Percentiles rank a stretch among this genome's conserved stretches.
phyloP scores from a whole-genome alignment of 495 filamentous ascomycete species.

The Acidiella bohemica region DNA sequence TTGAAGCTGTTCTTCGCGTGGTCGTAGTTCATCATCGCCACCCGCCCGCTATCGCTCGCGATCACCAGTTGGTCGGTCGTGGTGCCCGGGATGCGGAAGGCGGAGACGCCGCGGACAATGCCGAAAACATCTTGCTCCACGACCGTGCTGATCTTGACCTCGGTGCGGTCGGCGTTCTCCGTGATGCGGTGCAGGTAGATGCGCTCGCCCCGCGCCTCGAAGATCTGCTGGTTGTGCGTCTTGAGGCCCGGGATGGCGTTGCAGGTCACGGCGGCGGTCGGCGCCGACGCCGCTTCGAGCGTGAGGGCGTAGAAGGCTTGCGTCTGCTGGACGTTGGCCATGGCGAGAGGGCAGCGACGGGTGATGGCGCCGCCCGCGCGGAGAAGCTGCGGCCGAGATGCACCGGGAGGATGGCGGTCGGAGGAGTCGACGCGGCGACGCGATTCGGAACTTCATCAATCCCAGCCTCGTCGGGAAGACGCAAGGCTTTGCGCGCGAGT shows the following conservation, averaged over 20 bases:
- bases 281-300: slow-evolving; percentile 74
- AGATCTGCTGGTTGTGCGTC: slow-evolving; percentile 90
- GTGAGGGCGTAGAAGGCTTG: slow-evolving; percentile 65
- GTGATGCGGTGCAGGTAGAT: slow-evolving; percentile 60
- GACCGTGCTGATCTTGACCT: slow-evolving; percentile 72
- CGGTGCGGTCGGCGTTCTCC: slow-evolving; percentile 53
- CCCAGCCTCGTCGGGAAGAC: no score
- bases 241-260: slow-evolving; percentile 60
- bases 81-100: slow-evolving; percentile 83
- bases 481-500: no score
- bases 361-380: no score
- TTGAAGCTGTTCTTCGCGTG: slow-evolving; percentile 77
- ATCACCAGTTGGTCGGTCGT: slow-evolving; percentile 85
- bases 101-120: slow-evolving; percentile 74
- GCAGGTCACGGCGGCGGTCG: slow-evolving; percentile 80
- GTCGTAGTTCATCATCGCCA: slow-evolving; percentile 85
- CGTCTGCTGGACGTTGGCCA: slow-evolving; percentile 63
- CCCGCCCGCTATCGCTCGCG: slow-evolving; percentile 86
- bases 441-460: no score
- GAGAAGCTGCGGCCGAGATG: no score
- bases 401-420: no score
- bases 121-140: slow-evolving; percentile 90
- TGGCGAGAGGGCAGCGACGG: slow-evolving; percentile 26
- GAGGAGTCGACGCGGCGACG: no score
- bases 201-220: slow-evolving; percentile 82